Conservation (phyloP, 257 asterid species). For the Cinchona pubescens region DNA sequence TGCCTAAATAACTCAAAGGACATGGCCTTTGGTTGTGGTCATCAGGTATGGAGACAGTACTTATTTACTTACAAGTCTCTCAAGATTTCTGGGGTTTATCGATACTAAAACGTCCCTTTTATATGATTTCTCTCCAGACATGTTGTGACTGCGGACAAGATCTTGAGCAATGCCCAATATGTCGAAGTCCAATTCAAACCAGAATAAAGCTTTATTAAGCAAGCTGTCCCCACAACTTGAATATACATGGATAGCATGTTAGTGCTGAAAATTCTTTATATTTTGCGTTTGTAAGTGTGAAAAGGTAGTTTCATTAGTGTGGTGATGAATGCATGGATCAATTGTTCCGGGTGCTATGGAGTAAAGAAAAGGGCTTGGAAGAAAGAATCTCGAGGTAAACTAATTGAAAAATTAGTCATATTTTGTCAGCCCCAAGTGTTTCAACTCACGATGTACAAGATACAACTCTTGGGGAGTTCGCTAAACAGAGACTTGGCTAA, state of each 20-base stretch:
- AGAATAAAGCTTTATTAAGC: slow-evolving; percentile 79
- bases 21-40: slow-evolving; percentile 98
- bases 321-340: background rate
- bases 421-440: no score
- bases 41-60: slow-evolving; percentile 54
- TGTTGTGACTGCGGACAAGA: slow-evolving; percentile 78
- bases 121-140: slow-evolving; percentile 41
- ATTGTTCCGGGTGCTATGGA: background rate
- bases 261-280: slow-evolving; percentile 6
- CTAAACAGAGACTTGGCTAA: background rate
- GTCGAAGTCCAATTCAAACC: slow-evolving; percentile 58
- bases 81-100: background rate
- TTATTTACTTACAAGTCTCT: background rate
- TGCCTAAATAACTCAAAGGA: slow-evolving; percentile 69
- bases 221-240: background rate
- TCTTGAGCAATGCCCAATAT: slow-evolving; percentile 67
- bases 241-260: background rate
- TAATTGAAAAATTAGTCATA: no score
- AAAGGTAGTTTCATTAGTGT: background rate
- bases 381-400: background rate
- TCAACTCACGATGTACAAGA: no score
- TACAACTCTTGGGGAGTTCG: background rate
- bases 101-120: background rate
- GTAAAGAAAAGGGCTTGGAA: background rate
- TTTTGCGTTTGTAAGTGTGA: background rate